Evolutionary conservation across 2,329 filamentous ascomycete species (phyloP).

Genomic region (Neurospora sp.): DNA sequence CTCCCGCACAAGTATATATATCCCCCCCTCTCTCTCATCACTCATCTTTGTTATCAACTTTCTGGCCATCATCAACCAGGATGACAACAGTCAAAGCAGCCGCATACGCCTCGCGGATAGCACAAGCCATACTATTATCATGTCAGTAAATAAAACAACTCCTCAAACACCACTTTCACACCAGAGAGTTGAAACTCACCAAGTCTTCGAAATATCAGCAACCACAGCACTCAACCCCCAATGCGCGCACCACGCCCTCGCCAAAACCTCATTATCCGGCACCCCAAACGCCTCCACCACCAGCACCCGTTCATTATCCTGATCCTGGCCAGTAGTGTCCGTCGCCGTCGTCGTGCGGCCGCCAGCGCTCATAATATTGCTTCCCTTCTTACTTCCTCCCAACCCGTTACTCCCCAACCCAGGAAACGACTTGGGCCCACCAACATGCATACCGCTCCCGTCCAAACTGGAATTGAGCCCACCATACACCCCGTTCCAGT

Average conservation of each 20-base stretch:
- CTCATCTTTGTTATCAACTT: constrained; percentile 32
- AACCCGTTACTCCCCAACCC: constrained; percentile 2
- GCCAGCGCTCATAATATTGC: not conserved
- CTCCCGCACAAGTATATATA: not conserved
- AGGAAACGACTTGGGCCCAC: not conserved
- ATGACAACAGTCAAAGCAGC: constrained; percentile 65
- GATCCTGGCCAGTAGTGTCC: constrained; percentile 5
- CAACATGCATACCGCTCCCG: constrained; percentile 4
- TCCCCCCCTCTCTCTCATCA: not conserved
- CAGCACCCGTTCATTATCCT: constrained; percentile 54
- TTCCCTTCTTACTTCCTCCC: constrained; percentile 1
- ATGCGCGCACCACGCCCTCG: constrained; percentile 66
- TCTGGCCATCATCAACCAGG: constrained; percentile 43
- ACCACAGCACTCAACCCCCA: constrained; percentile 64
- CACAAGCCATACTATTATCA: constrained; percentile 52
- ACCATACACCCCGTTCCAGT: constrained; percentile 41
- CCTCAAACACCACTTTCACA: not conserved
- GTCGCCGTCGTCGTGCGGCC: not conserved
- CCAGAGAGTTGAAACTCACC: constrained; percentile 32
- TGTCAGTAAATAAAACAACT: not conserved
- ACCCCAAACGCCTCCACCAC: constrained; percentile 66
- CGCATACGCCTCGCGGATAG: constrained; percentile 65
- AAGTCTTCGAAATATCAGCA: constrained; percentile 59
- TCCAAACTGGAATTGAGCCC: constrained; percentile 6
- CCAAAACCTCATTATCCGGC: constrained; percentile 65